These are phyloP conservation scores for Dothistroma pini DNA, from an alignment of 2,329 filamentous ascomycete genomes.

Conservation along the genomic window DNA sequence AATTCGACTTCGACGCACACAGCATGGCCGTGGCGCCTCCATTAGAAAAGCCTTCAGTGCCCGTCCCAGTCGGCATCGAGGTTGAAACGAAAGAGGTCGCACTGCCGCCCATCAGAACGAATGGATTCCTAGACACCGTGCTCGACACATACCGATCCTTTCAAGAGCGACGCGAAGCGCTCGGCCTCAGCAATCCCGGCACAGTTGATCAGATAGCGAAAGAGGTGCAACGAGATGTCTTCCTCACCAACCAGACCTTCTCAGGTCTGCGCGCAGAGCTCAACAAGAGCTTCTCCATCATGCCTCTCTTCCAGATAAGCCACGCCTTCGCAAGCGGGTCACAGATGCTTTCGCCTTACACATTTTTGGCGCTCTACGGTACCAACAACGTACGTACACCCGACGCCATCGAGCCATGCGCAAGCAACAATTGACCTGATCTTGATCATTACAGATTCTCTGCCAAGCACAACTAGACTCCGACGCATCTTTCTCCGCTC, in stretches of 20 bases:
- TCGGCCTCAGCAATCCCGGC: constrained; percentile 88
- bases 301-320: constrained; percentile 92
- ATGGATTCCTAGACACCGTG: constrained; percentile 31
- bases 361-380: constrained; percentile 89
- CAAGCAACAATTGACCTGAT: constrained; percentile 17
- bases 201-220: constrained; percentile 83
- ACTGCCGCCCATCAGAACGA: constrained; percentile 27
- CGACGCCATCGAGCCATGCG: neutral
- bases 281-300: constrained; percentile 92
- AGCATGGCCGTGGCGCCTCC: constrained; percentile 20
- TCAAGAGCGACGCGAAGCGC: constrained; percentile 77
- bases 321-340: constrained; percentile 93
- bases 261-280: constrained; percentile 92
- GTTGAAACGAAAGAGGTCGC: constrained; percentile 21
- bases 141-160: constrained; percentile 74
- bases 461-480: constrained; percentile 95
- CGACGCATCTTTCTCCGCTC: constrained; percentile 78
- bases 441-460: constrained; percentile 63
- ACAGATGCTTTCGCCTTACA: constrained; percentile 88
- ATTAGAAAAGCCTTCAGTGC: constrained; percentile 29
- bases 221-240: constrained; percentile 94
- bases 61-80: constrained; percentile 17
- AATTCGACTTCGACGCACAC: neutral
- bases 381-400: constrained; percentile 69
- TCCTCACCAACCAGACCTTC: constrained; percentile 96